A percentile compares a stretch with the other conserved stretches of the same genome.
Conservation (phyloP, 2,329 filamentous ascomycete genomes). For the Alternaria burnsii region DNA sequence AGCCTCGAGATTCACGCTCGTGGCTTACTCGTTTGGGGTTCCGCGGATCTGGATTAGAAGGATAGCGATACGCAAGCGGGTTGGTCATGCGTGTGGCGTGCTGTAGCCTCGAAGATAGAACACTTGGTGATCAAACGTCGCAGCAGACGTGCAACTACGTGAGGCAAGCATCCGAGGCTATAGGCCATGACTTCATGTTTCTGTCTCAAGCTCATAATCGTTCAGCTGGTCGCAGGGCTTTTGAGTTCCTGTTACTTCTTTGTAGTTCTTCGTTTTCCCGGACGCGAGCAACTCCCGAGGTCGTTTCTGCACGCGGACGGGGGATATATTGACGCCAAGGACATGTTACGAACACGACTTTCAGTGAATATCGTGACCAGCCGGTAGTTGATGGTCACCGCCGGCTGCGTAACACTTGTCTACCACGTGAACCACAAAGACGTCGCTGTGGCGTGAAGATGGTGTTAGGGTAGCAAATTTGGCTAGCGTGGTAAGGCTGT, state of each 20-base stretch:
- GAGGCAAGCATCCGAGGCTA: neutral
- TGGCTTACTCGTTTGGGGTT: neutral
- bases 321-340: constrained; percentile 2
- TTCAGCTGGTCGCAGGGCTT: neutral
- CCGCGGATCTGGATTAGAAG: neutral
- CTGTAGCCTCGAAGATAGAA: neutral
- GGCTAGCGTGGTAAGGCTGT: constrained; percentile 15
- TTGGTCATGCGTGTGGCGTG: neutral
- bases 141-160: too few species aligned
- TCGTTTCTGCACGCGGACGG: neutral
- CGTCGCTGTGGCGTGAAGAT: neutral
- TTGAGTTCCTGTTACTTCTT: neutral
- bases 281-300: neutral
- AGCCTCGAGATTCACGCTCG: neutral
- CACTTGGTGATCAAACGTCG: neutral
- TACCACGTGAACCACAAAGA: neutral
- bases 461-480: neutral
- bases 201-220: neutral
- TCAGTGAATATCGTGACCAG: neutral
- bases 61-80: neutral
- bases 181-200: neutral
- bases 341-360: neutral
- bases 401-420: constrained; percentile 7
- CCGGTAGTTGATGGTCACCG: constrained; percentile 8
- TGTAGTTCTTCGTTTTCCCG: neutral